Evolutionary conservation across 257 asterid genomes (phyloP).

Genomic region (Leptodermis oblonga): DNA sequence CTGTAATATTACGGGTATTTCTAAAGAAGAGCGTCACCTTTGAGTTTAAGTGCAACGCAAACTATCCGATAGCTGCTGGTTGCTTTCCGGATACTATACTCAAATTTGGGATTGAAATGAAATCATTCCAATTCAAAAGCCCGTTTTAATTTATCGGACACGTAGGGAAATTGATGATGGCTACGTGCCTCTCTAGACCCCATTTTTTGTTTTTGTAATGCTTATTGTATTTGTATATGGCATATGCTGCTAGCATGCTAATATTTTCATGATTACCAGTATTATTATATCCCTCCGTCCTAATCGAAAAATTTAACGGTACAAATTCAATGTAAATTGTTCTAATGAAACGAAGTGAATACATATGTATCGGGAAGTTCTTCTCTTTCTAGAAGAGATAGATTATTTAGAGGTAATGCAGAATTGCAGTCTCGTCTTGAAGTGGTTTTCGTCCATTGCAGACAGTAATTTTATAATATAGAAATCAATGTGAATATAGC

Average conservation of each 20-base stretch:
- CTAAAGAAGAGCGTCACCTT: neutral
- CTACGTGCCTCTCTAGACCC: neutral
- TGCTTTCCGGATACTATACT: neutral
- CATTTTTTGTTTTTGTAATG: neutral
- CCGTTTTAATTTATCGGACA: neutral
- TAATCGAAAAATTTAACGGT: too few species aligned
- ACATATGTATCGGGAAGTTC: neutral
- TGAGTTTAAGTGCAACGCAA: constrained; percentile 15
- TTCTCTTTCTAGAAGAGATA: neutral
- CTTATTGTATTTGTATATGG: too few species aligned
- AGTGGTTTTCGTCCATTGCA: constrained; percentile 8
- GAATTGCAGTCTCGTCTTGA: neutral
- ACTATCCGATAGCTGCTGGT: neutral
- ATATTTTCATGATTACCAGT: neutral
- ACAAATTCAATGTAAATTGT: too few species aligned
- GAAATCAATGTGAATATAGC: too few species aligned
- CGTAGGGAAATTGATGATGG: neutral
- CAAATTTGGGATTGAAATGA: neutral
- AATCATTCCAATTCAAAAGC: neutral
- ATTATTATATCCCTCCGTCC: too few species aligned
- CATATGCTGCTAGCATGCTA: too few species aligned
- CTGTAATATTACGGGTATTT: too few species aligned
- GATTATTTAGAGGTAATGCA: too few species aligned
- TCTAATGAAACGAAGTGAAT: too few species aligned
- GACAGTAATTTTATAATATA: constrained; percentile 1